phyloP scores from a whole-genome alignment of 2,329 filamentous ascomycete species.

The Golovinomyces cichoracearum region DNA sequence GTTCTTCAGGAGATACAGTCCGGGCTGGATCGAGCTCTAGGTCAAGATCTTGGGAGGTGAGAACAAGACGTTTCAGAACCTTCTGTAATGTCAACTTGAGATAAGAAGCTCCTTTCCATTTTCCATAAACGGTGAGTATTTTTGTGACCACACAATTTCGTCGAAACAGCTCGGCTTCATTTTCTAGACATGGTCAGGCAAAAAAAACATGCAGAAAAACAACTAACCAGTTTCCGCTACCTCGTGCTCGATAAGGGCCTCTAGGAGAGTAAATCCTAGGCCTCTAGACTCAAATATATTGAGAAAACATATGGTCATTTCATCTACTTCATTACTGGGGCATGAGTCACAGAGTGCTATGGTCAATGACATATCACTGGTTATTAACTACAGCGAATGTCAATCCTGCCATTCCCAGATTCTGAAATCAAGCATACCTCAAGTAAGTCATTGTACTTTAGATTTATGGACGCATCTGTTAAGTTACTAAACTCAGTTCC shows the following conservation, averaged over 20 bases:
- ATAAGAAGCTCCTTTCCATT: constrained; percentile 42
- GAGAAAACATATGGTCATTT: constrained; percentile 38
- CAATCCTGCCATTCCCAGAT: background rate
- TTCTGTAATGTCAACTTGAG: constrained; percentile 38
- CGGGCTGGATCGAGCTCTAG: constrained; percentile 40
- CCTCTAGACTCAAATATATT: constrained; percentile 46
- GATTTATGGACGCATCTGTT: constrained; percentile 38
- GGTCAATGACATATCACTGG: constrained; percentile 34
- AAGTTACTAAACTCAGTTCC: constrained; percentile 45
- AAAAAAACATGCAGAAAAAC: background rate
- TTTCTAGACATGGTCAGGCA: constrained; percentile 21
- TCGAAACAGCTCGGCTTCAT: constrained; percentile 40
- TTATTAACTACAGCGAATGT: constrained; percentile 23
- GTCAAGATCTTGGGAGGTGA: constrained; percentile 40
- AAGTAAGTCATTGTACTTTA: constrained; percentile 41
- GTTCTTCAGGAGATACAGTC: constrained; percentile 32
- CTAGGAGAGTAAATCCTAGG: constrained; percentile 34
- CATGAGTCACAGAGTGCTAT: constrained; percentile 39
- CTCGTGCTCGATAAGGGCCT: constrained; percentile 41
- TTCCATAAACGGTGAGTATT: constrained; percentile 44
- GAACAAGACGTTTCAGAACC: constrained; percentile 37
- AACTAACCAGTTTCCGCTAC: constrained; percentile 34
- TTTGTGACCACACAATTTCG: constrained; percentile 46
- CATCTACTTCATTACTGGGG: constrained; percentile 41
- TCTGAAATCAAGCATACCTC: constrained; percentile 18